Evolutionary conservation across 2,329 filamentous ascomycete species (phyloP).

Genomic region (Cytospora leucostoma): DNA sequence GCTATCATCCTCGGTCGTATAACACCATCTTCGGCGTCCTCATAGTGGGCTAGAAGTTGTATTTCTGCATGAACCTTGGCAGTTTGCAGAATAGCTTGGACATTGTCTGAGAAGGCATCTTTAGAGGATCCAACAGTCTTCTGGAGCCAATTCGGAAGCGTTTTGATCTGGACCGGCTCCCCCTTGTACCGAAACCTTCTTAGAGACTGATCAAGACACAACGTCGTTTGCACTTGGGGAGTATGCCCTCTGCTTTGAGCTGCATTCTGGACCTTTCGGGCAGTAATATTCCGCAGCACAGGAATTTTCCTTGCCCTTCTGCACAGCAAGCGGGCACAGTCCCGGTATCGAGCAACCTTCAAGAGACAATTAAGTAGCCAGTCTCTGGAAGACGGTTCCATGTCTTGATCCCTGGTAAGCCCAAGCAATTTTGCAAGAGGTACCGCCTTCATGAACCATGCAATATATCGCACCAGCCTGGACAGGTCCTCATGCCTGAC

Average conservation of each 20-base stretch:
- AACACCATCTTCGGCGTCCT: slow-evolving; percentile 32
- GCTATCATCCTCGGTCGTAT: slow-evolving; percentile 46
- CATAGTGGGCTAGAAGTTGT: slow-evolving; percentile 49
- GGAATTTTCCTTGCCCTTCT: slow-evolving; percentile 36
- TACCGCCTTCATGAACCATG: not conserved
- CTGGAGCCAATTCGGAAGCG: slow-evolving; percentile 23
- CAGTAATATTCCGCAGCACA: slow-evolving; percentile 34
- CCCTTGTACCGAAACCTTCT: slow-evolving; percentile 14
- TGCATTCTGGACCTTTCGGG: slow-evolving; percentile 32
- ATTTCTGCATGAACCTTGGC: slow-evolving; percentile 53
- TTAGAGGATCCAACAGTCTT: not conserved
- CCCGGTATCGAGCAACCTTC: slow-evolving; percentile 42
- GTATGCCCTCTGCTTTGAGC: not conserved
- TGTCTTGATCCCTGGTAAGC: not conserved
- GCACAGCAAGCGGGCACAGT: slow-evolving; percentile 39
- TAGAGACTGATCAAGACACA: not conserved
- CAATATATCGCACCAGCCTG: slow-evolving; percentile 1
- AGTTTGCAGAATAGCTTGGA: slow-evolving; percentile 28
- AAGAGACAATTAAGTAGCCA: slow-evolving; percentile 30
- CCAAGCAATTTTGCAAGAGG: slow-evolving; percentile 2
- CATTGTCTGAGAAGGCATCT: slow-evolving; percentile 3
- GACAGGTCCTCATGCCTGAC: not conserved
- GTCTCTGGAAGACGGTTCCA: not conserved
- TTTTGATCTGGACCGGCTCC: slow-evolving; percentile 6
- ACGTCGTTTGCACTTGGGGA: not conserved